Base-by-base conservation (phyloP, 2,329 filamentous ascomycete species). In the Cladosporium sp. region DNA sequence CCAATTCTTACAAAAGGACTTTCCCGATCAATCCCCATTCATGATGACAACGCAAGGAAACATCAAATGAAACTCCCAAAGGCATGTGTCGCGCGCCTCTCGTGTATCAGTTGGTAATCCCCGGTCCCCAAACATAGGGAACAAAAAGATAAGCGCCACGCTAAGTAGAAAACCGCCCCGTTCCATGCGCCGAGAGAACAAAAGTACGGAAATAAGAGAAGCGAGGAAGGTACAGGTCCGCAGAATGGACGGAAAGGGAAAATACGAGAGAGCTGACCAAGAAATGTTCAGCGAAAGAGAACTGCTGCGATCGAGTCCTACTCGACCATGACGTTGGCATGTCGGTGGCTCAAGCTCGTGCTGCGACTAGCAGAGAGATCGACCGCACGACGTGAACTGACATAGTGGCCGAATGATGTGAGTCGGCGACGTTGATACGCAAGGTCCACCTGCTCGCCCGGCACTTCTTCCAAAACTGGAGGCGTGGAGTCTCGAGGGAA, bases 401-500 rank as follows among this genome's bases (percentile, higher is more conserved):
- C 28, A 16, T 62, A 36, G 16, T 63, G 49, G 2, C 60, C 60
- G 11, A 56, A 36, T 2, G 60, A 63, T 8, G 32, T 46, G 13
- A 56, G 23, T 21, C 60, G 60, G 23, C 60, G 60, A 18, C 60
- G 60, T 11, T 53, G 26, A 21, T 63, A 51, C 14, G 60, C 53
- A 21, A 28, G 49, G 18, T 26, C 36, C 2, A 43, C 60, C 26
- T 43, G 49, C 34, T 63, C 60, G 34, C 49, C 43, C 5, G 49
- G n/a, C 39, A 69, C 70, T 56, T 70, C 70, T 34, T 67, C 43
- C 30, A 70, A 57, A 2, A 69, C 66, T 21, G 68, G 66, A 30
- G 69, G 68, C 1, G 59, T 64, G 10, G 66, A 56, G 25, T 70
- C 67, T 10, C 64, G 64, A 6, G 60, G 58, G 53, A 65, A 70